phyloP scores from a whole-genome alignment of 192 early-diverging fungal genomes.

The Coemansia sp. region DNA sequence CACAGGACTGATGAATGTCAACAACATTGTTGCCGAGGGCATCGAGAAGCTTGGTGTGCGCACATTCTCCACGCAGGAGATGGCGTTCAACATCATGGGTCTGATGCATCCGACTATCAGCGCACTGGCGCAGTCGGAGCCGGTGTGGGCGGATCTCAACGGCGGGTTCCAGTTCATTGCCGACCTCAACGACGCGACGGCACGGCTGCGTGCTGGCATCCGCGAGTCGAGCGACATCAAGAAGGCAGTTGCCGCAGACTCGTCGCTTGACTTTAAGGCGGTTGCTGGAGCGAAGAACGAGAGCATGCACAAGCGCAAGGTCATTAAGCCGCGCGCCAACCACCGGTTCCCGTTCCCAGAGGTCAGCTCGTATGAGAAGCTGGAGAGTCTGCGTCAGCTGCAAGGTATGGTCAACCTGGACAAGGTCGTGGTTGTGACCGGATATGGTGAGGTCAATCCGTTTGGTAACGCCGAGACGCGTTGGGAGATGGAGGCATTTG shows the following conservation, averaged over 20 bases:
- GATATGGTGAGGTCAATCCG: slow-evolving; percentile 91
- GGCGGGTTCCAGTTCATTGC: slow-evolving; percentile 90
- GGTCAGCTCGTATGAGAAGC: slow-evolving; percentile 65
- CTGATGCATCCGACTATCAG: slow-evolving; percentile 86
- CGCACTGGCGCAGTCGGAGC: slow-evolving; percentile 74
- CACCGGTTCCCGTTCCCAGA: slow-evolving; percentile 72
- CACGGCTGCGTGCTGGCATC: slow-evolving; percentile 73
- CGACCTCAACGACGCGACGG: slow-evolving; percentile 78
- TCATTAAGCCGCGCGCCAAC: slow-evolving; percentile 75
- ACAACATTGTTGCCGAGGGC: slow-evolving; percentile 91
- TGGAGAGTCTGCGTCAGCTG: slow-evolving; percentile 66
- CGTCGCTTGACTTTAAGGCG: slow-evolving; percentile 76
- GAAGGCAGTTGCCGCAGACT: slow-evolving; percentile 79
- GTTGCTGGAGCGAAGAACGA: slow-evolving; percentile 73
- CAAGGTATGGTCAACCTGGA: slow-evolving; percentile 87
- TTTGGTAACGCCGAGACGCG: slow-evolving; percentile 88
- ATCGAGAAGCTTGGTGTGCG: slow-evolving; percentile 89
- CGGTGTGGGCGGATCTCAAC: slow-evolving; percentile 93
- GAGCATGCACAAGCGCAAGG: slow-evolving; percentile 60
- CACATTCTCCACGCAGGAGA: slow-evolving; percentile 93
- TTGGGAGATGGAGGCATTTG: slow-evolving; percentile 95
- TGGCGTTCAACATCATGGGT: slow-evolving; percentile 95
- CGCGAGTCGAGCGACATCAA: slow-evolving; percentile 85
- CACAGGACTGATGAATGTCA: slow-evolving; percentile 92
- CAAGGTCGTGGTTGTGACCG: slow-evolving; percentile 90